Evolutionary conservation across 139 green algal species (phyloP).

Genomic region (Chlamydomonas sp.): DNA sequence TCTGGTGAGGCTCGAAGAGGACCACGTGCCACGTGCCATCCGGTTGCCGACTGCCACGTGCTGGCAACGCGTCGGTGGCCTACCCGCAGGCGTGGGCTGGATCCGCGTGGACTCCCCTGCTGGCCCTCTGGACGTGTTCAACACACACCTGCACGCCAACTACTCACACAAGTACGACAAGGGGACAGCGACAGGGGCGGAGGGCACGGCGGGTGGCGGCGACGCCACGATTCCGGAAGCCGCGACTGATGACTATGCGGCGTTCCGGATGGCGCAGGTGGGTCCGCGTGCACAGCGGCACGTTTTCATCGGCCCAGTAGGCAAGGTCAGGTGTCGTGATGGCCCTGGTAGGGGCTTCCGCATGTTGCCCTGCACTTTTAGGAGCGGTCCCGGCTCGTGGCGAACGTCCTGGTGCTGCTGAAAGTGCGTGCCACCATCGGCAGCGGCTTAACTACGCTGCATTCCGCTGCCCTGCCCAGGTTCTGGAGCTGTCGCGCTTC

Average conservation of each 20-base stretch:
- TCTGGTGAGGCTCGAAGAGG: neutral
- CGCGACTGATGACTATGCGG: conserved; percentile 5
- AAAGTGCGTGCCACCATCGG: neutral
- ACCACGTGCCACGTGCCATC: neutral
- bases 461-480: conserved; percentile 11
- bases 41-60: neutral
- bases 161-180: conserved; percentile 60
- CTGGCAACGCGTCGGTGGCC: neutral
- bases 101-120: conserved; percentile 39
- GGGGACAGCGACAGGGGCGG: neutral
- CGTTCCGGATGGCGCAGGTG: conserved; percentile 33
- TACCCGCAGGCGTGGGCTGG: conserved; percentile 62
- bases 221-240: neutral
- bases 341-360: neutral
- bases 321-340: neutral
- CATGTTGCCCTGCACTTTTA: conserved; percentile 1
- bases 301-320: no score
- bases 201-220: neutral
- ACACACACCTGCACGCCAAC: conserved; percentile 75
- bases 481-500: conserved; percentile 56
- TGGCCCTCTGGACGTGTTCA: conserved; percentile 64
- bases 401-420: neutral
- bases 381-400: conserved; percentile 50
- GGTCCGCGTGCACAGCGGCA: neutral
- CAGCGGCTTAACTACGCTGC: neutral